phyloP scores from a whole-genome alignment of 164 flowering plant species.

The Warburgia ugandensis region DNA sequence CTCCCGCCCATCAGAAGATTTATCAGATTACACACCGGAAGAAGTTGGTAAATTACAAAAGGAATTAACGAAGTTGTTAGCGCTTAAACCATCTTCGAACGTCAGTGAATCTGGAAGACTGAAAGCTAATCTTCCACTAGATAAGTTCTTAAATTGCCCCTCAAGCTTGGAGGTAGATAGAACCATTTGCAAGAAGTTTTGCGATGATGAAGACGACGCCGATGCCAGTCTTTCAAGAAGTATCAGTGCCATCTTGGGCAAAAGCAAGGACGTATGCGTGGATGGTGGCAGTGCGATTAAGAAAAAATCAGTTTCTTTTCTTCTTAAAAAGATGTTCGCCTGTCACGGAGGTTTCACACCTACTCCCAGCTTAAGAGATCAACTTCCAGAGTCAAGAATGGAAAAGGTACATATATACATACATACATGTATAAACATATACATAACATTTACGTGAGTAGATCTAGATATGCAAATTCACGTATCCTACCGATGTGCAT shows the following conservation, averaged over 20 bases:
- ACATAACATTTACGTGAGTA: not conserved
- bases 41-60: conserved; percentile 65
- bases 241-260: conserved; percentile 44
- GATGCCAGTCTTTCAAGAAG: conserved; percentile 24
- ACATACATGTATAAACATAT: not conserved
- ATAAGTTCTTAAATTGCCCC: conserved; percentile 84
- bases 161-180: conserved; percentile 80
- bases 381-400: conserved; percentile 64
- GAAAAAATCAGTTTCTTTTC: conserved; percentile 59
- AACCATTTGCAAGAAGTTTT: conserved; percentile 14
- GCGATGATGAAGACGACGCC: conserved; percentile 26
- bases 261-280: conserved; percentile 46
- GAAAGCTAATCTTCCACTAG: conserved; percentile 49
- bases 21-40: conserved; percentile 64
- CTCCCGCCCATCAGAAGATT: conserved; percentile 13
- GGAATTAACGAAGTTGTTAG: conserved; percentile 44
- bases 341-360: conserved; percentile 50
- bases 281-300: conserved; percentile 41
- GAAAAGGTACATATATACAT: conserved; percentile 50
- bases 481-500: not conserved
- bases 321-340: conserved; percentile 65
- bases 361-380: conserved; percentile 48
- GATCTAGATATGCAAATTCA: not conserved
- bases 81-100: conserved; percentile 35
- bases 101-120: conserved; percentile 15